Percentiles rank a stretch among this genome's conserved stretches.
Evolutionary conservation across 2,329 filamentous ascomycete genomes (phyloP).

Genomic region (Alternaria sp.): DNA sequence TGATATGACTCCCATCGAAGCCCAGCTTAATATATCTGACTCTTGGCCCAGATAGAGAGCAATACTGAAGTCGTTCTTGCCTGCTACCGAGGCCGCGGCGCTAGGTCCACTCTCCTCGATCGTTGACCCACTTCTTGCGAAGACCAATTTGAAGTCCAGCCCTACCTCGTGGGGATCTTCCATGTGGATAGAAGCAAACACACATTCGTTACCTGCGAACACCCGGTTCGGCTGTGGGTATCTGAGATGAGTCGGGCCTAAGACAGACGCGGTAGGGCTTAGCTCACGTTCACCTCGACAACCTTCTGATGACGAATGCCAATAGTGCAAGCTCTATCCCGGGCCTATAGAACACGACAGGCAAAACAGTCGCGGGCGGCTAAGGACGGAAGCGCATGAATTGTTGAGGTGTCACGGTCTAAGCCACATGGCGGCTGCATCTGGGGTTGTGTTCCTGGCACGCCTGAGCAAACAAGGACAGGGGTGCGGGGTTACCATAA

Average conservation of each 20-base stretch:
- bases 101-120: neutral
- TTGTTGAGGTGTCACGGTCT: conserved; percentile 5
- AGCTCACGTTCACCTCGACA: conserved; percentile 3
- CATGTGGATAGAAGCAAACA: neutral
- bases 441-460: conserved; percentile 11
- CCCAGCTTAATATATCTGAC: too few relatives aligned
- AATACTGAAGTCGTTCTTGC: neutral
- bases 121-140: neutral
- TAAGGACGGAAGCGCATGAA: conserved; percentile 1
- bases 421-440: conserved; percentile 8
- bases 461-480: conserved; percentile 7
- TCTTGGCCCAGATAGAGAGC: too few relatives aligned
- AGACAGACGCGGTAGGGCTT: neutral
- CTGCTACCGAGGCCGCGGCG: neutral
- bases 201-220: conserved; percentile 1
- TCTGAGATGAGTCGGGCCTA: conserved; percentile 6
- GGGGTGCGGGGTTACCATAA: conserved; percentile 9
- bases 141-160: neutral
- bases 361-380: conserved; percentile 1
- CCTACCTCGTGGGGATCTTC: neutral
- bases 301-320: neutral
- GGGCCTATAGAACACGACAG: conserved; percentile 4
- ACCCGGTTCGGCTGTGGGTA: conserved; percentile 6
- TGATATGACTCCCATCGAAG: too few relatives aligned
- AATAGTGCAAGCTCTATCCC: neutral